These are phyloP conservation scores for Physcomitrellopsis africana DNA, from an alignment of 225 moss, liverwort and hornwort genomes.

Conservation along the genomic window DNA sequence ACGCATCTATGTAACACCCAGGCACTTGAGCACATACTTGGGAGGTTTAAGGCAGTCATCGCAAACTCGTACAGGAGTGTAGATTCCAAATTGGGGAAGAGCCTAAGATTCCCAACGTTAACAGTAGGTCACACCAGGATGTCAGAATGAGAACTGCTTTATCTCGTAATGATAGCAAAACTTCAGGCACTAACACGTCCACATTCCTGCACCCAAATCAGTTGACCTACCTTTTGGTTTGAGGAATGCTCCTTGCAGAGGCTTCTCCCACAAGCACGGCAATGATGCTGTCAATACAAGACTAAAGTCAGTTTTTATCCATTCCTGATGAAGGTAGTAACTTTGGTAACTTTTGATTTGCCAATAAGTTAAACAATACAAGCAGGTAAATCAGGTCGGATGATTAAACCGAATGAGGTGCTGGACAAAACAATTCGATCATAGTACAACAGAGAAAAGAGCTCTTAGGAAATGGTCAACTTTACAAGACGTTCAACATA, in stretches of 20 bases:
- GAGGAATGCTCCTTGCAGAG: constrained; percentile 92
- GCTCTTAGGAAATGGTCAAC: neutral
- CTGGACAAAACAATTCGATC: neutral
- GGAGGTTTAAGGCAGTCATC: constrained; percentile 91
- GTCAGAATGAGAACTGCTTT: constrained; percentile 19
- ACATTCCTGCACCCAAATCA: constrained; percentile 17
- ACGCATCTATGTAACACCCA: constrained; percentile 14
- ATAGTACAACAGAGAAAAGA: neutral
- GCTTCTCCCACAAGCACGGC: constrained; percentile 92
- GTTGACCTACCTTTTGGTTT: constrained; percentile 77
- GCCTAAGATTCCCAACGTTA: constrained; percentile 58
- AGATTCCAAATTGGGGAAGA: constrained; percentile 95
- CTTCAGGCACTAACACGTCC: neutral
- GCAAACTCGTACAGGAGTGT: constrained; percentile 91
- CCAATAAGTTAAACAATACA: too few species aligned
- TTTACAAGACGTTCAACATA: neutral
- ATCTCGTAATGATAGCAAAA: neutral
- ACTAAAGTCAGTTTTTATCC: constrained; percentile 13
- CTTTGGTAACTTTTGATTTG: too few species aligned
- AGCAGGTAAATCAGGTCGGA: too few species aligned
- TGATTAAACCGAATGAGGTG: neutral
- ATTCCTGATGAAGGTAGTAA: neutral
- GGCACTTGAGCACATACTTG: constrained; percentile 49
- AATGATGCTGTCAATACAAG: constrained; percentile 79
- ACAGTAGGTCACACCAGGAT: neutral